Conservation (phyloP, 306 rosid species). For the Cotoneaster glaucophyllus region DNA sequence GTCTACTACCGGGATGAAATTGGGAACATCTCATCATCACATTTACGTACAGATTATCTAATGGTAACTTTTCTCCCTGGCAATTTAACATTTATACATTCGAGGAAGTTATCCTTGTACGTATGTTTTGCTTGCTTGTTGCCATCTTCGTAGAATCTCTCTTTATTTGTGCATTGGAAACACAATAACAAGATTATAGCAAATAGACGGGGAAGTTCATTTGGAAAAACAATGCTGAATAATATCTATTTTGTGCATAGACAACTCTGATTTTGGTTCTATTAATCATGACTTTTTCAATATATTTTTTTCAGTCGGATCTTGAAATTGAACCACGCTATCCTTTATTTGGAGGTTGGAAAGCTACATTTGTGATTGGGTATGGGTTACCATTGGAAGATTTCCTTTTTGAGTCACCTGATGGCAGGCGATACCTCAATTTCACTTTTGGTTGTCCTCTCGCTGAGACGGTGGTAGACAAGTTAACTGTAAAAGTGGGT, state of each 20-base stretch:
- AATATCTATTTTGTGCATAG: not conserved
- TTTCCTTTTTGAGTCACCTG: slow-evolving; percentile 85
- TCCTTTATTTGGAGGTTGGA: slow-evolving; percentile 99
- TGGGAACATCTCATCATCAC: slow-evolving; percentile 92
- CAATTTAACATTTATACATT: not conserved
- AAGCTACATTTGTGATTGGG: slow-evolving; percentile 80
- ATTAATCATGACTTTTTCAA: not conserved
- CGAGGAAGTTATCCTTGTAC: not conserved
- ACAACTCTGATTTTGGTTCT: not conserved
- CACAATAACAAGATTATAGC: not conserved
- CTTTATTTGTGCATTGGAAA: not conserved
- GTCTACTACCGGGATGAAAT: slow-evolving; percentile 86
- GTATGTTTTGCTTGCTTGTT: not conserved
- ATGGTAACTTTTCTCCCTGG: slow-evolving; percentile 35
- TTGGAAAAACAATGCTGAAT: not conserved
- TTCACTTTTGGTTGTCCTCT: slow-evolving; percentile 95
- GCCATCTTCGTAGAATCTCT: not conserved
- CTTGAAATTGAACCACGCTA: slow-evolving; percentile 94
- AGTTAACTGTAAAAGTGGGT: slow-evolving; percentile 73
- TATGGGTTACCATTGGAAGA: slow-evolving; percentile 91
- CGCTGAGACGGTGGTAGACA: slow-evolving; percentile 69
- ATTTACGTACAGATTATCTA: slow-evolving; percentile 58
- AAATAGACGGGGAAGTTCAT: not conserved
- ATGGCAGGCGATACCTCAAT: slow-evolving; percentile 89
- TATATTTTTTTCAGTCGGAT: slow-evolving; percentile 64